Evolutionary conservation across 2,329 filamentous ascomycete species (phyloP).

Genomic region (Cryphonectria parasitica): DNA sequence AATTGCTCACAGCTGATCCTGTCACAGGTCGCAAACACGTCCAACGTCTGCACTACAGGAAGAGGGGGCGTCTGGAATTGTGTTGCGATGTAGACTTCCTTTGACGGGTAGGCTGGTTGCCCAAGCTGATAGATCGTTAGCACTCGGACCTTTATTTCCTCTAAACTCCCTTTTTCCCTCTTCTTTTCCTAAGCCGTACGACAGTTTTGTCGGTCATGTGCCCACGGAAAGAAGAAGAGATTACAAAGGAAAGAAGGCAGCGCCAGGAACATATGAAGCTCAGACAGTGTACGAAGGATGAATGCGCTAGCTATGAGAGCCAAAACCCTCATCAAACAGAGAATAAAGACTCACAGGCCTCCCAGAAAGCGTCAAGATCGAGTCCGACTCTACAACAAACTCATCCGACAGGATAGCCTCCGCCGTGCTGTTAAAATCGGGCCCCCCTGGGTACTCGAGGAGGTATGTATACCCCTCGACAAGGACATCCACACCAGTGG

Average conservation of each 20-base stretch:
- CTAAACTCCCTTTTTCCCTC: no score
- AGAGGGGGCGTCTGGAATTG: conserved; percentile 26
- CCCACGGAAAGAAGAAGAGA: no score
- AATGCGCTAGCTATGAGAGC: not conserved
- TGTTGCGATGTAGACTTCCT: conserved; percentile 25
- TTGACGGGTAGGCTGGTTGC: conserved; percentile 27
- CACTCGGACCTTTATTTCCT: not conserved
- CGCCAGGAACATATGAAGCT: no score
- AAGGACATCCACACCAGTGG: conserved; percentile 4
- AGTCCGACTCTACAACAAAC: conserved; percentile 24
- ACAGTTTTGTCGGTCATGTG: not conserved
- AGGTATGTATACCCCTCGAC: conserved; percentile 28
- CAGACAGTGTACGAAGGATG: no score
- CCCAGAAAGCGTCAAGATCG: conserved; percentile 24
- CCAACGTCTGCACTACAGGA: conserved; percentile 20
- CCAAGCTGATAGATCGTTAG: conserved; percentile 10
- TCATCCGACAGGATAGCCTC: conserved; percentile 22
- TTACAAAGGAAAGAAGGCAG: not conserved
- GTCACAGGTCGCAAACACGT: conserved; percentile 21
- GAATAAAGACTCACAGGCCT: conserved; percentile 11
- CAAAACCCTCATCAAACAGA: not conserved
- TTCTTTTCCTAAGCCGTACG: not conserved
- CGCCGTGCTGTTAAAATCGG: conserved; percentile 27
- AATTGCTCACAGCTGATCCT: conserved; percentile 23
- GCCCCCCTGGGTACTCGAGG: conserved; percentile 21